These are phyloP conservation scores for Talaromyces sp. DNA, from an alignment of 2,329 filamentous ascomycete genomes.

Conservation along the genomic window DNA sequence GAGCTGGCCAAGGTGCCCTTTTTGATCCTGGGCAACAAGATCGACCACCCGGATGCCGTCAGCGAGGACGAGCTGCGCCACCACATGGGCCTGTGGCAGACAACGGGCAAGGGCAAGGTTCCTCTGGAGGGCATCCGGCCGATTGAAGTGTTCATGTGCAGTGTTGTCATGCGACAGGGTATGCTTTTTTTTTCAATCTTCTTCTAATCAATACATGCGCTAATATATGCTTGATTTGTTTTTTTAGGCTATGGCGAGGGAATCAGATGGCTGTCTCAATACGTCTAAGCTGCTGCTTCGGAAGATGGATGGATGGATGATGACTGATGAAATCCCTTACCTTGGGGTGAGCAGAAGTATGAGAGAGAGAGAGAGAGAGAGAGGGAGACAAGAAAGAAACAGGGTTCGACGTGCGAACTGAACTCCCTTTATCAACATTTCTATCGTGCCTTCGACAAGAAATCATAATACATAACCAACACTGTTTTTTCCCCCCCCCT, in stretches of 20 bases:
- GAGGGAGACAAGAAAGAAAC: neutral
- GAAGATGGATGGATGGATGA: neutral
- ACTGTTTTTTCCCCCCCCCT: neutral
- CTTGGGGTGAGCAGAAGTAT: neutral
- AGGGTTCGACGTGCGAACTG: neutral
- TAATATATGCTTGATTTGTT: slow-evolving; percentile 1
- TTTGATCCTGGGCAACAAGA: slow-evolving; percentile 97
- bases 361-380: neutral
- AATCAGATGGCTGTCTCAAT: slow-evolving; percentile 89
- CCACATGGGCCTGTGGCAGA: slow-evolving; percentile 79
- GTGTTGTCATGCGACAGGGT: slow-evolving; percentile 96
- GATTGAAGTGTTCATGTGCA: slow-evolving; percentile 99
- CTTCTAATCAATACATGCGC: neutral
- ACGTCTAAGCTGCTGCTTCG: slow-evolving; percentile 56
- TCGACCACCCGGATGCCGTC: slow-evolving; percentile 93
- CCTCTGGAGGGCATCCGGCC: slow-evolving; percentile 86
- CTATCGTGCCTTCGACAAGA: neutral
- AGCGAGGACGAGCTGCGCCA: slow-evolving; percentile 93
- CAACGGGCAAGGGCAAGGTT: slow-evolving; percentile 92
- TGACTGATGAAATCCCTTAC: neutral
- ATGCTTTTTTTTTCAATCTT: slow-evolving; percentile 24
- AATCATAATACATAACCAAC: neutral
- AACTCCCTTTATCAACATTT: neutral
- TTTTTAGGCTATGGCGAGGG: slow-evolving; percentile 72
- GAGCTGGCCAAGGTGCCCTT: slow-evolving; percentile 94